Base-by-base conservation (phyloP, 1,284 basidiomycete species). In the Inonotus obliquus region DNA sequence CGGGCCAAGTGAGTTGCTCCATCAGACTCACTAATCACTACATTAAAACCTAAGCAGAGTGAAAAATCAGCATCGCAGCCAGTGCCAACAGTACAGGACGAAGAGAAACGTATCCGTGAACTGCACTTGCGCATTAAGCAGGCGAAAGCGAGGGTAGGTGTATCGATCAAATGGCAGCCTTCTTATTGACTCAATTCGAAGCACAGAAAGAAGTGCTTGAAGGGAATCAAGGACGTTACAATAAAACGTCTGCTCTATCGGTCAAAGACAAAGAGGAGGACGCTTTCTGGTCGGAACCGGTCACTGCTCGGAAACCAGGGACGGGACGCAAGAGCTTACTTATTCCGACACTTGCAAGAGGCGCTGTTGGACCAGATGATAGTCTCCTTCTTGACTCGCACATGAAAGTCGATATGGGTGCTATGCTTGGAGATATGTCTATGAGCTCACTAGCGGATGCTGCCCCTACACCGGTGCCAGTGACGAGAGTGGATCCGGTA, bases 21-120 rank as follows among this genome's bases (percentile, higher is more conserved):
- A 52, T 47, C 58, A 52, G 14, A 27, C 65, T 25, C 14, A 35
- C 13, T 53, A 32, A 38, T 35, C 38, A 32, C 38, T 53, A 14
- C 57, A 61, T 64, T 67, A 69, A 69, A 68, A 64, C 65, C 65
- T 70, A 69, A 70, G 67, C 70, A 66, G 68, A 75, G 73, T 65
- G 65, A 74, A 66, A 62, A 69, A 52, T 67, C 69, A n/a, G 73
- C 77, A 45, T 68, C 73, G 41, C 72, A 72, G 19, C 75, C 78
- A 13, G 73, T 79, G 63, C 72, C 76, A 14, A 72, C 77, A 29
- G 73, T 79, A 29, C 76, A 80, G 38, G 75, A 80, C 51, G 87
- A 91, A 68, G 87, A 89, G 66, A 73, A 72, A 48, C 77, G 75
- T 27, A 80, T 90, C 37, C 76, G 75, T 17, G 77, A 82, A 21